Base-by-base conservation (phyloP, 306 rosid species). In the Purshia tridentata region DNA sequence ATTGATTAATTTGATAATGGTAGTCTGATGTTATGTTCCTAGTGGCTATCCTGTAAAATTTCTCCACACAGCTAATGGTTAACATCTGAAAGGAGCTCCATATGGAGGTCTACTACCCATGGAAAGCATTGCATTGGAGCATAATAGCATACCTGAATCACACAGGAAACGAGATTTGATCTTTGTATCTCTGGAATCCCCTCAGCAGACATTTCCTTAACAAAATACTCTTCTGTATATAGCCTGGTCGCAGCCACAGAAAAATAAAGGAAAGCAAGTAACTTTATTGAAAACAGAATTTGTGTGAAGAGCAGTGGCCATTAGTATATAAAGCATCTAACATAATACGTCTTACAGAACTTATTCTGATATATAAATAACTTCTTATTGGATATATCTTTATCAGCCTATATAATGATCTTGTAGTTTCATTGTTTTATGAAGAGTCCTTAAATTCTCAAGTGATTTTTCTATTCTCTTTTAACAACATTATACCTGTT, bases 121-220 rank as follows among this genome's bases (percentile, higher is more conserved):
- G 62, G 20, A 39, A 53, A 57, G 67, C 70, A 81, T 53, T 9
- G 22, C 18, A 61, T 49, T 65, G 35, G 40, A 69, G 23, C 12
- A 72, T 65, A 69, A 65, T 52, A 23, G 73, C 82, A 42, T 73
- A 90, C 98, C 88, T 88, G 98, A 79, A 93, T 93, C 23, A 91
- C 86, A 65, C 96, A 89, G 76, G 97, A 89, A 76, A 89, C 98
- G 67, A 91, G 96, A 82, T 89, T 93, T 76, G 97, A 93, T 79
- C 98, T 83, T 74, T 93, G 98, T 72, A 93, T 93, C 86, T 93
- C 98, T 29, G 97, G 96, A 85, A 88, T 91, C 72, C 92, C 98
- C 86, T 86, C 94, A 35, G 81, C 76, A 68, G 90, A 70, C 97
- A 93, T 91, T 70, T 89, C 88, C 16, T 85, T 89, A 48, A 78